Conservation (phyloP, 2,329 filamentous ascomycete genomes). For the Cercospora zeina region DNA sequence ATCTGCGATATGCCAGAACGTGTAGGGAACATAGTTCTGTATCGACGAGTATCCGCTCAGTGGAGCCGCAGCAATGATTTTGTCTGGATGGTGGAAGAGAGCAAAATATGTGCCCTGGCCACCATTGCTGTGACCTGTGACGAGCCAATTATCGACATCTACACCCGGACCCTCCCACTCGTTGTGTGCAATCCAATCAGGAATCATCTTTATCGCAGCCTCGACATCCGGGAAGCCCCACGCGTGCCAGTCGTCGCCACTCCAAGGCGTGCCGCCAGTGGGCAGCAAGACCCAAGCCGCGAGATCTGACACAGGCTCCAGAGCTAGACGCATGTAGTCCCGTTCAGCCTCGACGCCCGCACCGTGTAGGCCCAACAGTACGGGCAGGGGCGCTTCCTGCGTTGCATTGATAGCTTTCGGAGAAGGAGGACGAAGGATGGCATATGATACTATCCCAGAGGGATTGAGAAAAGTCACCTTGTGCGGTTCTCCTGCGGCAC, state of each 20-base stretch:
- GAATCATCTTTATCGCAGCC: constrained; percentile 53
- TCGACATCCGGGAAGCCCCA: constrained; percentile 60
- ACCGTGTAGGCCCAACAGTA: constrained; percentile 57
- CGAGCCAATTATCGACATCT: constrained; percentile 52
- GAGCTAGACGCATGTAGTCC: constrained; percentile 48
- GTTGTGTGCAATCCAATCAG: constrained; percentile 52
- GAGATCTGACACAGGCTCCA: constrained; percentile 54
- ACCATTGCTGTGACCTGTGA: constrained; percentile 61
- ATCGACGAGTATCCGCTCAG: constrained; percentile 61
- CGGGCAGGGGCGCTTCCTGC: constrained; percentile 43
- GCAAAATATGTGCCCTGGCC: constrained; percentile 61
- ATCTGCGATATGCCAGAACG: constrained; percentile 57
- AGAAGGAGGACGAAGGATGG: constrained; percentile 57
- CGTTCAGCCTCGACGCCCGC: constrained; percentile 58
- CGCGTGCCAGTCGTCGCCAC: constrained; percentile 62
- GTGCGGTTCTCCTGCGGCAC: constrained; percentile 44
- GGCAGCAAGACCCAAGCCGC: constrained; percentile 59
- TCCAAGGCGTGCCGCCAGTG: constrained; percentile 60
- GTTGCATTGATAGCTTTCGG: constrained; percentile 38
- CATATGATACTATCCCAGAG: constrained; percentile 57
- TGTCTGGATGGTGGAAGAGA: constrained; percentile 58
- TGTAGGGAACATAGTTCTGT: constrained; percentile 60
- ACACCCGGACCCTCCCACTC: constrained; percentile 53
- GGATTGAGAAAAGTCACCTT: constrained; percentile 58
- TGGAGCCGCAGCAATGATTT: constrained; percentile 57